phyloP scores from a whole-genome alignment of 148 eudicot species.

The Agrostemma githago region DNA sequence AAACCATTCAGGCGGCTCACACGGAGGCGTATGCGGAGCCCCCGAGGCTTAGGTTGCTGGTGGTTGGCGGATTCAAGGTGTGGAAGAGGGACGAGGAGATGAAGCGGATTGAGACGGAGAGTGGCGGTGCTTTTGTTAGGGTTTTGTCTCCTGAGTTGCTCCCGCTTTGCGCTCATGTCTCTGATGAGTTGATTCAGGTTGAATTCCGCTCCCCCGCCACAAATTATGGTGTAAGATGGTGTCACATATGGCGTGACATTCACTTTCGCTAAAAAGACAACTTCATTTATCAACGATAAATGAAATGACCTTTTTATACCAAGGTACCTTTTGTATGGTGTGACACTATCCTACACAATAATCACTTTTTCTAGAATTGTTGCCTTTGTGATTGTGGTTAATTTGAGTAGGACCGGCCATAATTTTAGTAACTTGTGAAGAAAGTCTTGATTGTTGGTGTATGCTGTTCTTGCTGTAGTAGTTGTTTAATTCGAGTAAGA shows the following conservation, averaged over 20 bases:
- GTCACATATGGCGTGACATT: too few relatives aligned
- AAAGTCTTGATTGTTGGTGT: not conserved
- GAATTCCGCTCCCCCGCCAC: not conserved
- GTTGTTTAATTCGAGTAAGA: not conserved
- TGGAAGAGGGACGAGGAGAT: slow-evolving; percentile 13
- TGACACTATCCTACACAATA: too few relatives aligned
- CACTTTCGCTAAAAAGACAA: too few relatives aligned
- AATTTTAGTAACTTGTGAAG: not conserved
- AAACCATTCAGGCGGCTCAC: not conserved
- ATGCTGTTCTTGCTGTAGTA: not conserved
- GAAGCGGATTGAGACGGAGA: slow-evolving; percentile 1
- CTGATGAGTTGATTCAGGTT: slow-evolving; percentile 24
- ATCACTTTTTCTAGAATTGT: too few relatives aligned
- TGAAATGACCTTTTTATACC: too few relatives aligned
- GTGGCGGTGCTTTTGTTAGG: slow-evolving; percentile 19
- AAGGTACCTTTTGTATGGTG: too few relatives aligned
- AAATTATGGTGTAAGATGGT: too few relatives aligned
- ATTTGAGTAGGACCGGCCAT: not conserved
- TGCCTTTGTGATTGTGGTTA: not conserved
- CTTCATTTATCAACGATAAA: too few relatives aligned
- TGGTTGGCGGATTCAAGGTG: not conserved
- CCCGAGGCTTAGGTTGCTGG: not conserved
- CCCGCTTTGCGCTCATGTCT: slow-evolving; percentile 13
- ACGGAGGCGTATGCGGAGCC: not conserved
- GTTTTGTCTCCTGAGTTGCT: slow-evolving; percentile 11